Conservation (phyloP, 2,329 filamentous ascomycete species). For the Botryosphaeria dothidea region DNA sequence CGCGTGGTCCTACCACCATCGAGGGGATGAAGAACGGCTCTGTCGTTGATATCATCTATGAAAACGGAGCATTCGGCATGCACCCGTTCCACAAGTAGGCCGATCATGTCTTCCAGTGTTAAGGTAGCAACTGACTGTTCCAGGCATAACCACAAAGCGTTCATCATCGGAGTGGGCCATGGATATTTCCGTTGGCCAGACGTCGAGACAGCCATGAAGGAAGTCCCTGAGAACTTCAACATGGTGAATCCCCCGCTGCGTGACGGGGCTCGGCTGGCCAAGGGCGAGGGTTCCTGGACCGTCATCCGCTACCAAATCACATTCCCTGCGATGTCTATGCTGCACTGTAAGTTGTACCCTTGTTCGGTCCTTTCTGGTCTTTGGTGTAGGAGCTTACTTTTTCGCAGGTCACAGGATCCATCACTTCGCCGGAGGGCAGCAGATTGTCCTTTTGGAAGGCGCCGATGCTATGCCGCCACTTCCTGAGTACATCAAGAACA, state of each 20-base stretch:
- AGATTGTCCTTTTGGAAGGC: conserved; percentile 50
- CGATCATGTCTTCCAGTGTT: neutral
- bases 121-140: neutral
- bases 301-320: conserved; percentile 48
- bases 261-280: conserved; percentile 45
- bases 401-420: conserved; percentile 29
- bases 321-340: conserved; percentile 49
- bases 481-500: conserved; percentile 23
- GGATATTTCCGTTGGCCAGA: conserved; percentile 52
- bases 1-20: neutral
- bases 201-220: conserved; percentile 53
- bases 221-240: conserved; percentile 56
- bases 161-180: conserved; percentile 54
- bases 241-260: conserved; percentile 56
- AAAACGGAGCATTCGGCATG: conserved; percentile 25
- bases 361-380: too few species aligned
- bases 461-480: conserved; percentile 48
- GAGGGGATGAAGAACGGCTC: conserved; percentile 18
- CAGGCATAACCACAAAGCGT: conserved; percentile 65
- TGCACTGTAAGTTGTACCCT: conserved; percentile 58
- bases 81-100: conserved; percentile 39
- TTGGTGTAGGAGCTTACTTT: neutral
- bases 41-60: neutral
- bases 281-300: conserved; percentile 37
- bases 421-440: conserved; percentile 52